Conservation (phyloP, 164 flowering plant genomes). For the Aristolochia contorta region DNA sequence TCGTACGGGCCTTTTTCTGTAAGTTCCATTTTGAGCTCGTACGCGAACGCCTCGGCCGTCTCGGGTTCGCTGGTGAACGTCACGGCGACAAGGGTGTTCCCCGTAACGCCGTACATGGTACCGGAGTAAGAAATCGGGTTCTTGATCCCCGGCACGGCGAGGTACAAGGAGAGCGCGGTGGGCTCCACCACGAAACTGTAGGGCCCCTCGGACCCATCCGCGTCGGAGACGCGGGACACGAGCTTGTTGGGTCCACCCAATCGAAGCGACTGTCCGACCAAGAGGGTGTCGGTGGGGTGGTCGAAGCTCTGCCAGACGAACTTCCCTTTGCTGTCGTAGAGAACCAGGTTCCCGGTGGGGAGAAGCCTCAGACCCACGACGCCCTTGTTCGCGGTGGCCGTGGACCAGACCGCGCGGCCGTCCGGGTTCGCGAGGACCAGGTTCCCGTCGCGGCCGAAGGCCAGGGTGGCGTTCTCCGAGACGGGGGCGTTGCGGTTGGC, state of each 20-base stretch:
- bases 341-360: conserved; percentile 25
- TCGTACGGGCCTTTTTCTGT: background rate
- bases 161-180: conserved; percentile 8
- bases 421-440: conserved; percentile 25
- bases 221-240: conserved; percentile 16
- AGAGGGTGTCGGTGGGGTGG: conserved; percentile 21
- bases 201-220: conserved; percentile 15
- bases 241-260: conserved; percentile 8
- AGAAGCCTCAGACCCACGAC: conserved; percentile 16
- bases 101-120: background rate
- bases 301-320: conserved; percentile 35
- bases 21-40: conserved; percentile 5
- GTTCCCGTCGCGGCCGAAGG: conserved; percentile 22
- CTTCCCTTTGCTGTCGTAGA: conserved; percentile 12
- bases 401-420: conserved; percentile 25
- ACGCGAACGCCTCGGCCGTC: conserved; percentile 2
- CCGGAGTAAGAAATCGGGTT: background rate
- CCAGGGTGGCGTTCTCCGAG: conserved; percentile 19
- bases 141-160: background rate
- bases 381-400: conserved; percentile 23
- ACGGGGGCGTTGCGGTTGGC: conserved; percentile 27
- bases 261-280: conserved; percentile 20
- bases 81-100: background rate
- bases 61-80: conserved; percentile 9
- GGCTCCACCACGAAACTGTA: conserved; percentile 18